Evolutionary conservation across 805 yeast genomes (phyloP).

Genomic region (Limtongia smithiae): DNA sequence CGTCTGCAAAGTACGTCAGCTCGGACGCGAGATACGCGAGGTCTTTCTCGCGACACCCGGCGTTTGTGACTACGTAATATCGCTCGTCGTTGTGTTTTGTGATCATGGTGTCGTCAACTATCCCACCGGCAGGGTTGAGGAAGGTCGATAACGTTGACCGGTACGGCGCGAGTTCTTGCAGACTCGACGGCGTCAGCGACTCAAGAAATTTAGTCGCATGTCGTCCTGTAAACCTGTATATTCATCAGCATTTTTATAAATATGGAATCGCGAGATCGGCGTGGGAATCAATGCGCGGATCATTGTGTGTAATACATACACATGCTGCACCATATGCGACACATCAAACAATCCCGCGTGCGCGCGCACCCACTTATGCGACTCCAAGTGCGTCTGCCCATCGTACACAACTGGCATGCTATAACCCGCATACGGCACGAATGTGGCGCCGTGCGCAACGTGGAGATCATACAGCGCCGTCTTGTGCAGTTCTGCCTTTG

Average conservation of each 20-base stretch:
- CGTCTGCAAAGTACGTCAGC: slow-evolving; percentile 33
- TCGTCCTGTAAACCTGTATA: slow-evolving; percentile 55
- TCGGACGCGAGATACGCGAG: slow-evolving; percentile 57
- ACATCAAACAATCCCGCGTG: slow-evolving; percentile 93
- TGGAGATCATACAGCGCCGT: slow-evolving; percentile 86
- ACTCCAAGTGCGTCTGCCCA: slow-evolving; percentile 79
- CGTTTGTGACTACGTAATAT: slow-evolving; percentile 90
- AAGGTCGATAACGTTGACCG: slow-evolving; percentile 69
- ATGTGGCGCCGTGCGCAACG: slow-evolving; percentile 71
- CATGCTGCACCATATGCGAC: slow-evolving; percentile 94
- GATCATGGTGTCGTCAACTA: slow-evolving; percentile 90
- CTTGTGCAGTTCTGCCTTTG: slow-evolving; percentile 37
- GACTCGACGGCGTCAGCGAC: slow-evolving; percentile 83
- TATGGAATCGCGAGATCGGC: no score
- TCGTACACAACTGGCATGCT: slow-evolving; percentile 86
- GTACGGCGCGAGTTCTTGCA: slow-evolving; percentile 52
- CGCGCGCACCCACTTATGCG: slow-evolving; percentile 89
- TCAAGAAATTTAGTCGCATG: slow-evolving; percentile 67
- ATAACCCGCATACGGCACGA: slow-evolving; percentile 97
- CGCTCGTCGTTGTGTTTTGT: slow-evolving; percentile 68
- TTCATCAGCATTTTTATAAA: no score
- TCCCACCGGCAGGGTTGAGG: slow-evolving; percentile 72
- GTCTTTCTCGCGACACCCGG: slow-evolving; percentile 88
- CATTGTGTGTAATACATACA: slow-evolving; percentile 11
- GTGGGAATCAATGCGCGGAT: no score